A percentile compares a stretch with the other conserved stretches of the same genome.
Conservation (phyloP, 2,329 filamentous ascomycete genomes). For the Aphanoascus verrucosus region DNA sequence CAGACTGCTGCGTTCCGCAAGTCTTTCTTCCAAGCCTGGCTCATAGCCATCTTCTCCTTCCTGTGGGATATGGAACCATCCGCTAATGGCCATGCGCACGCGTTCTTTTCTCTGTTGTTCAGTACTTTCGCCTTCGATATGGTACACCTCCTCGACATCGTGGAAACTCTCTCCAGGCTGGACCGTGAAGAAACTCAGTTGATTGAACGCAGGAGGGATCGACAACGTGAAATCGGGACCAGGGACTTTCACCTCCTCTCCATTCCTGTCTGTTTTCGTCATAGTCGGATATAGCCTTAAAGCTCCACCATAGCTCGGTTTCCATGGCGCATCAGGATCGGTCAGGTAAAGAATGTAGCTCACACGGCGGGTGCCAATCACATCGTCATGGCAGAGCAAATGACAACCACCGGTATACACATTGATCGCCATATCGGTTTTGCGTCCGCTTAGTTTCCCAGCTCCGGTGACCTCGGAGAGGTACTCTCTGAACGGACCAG, state of each 20-base stretch:
- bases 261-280: constrained; percentile 55
- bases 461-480: constrained; percentile 76
- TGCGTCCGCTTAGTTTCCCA: constrained; percentile 76
- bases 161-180: constrained; percentile 98
- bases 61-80: constrained; percentile 98
- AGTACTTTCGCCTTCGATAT: constrained; percentile 46
- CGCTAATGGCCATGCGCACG: constrained; percentile 93
- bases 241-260: constrained; percentile 67
- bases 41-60: constrained; percentile 86
- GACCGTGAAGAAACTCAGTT: constrained; percentile 95
- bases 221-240: constrained; percentile 65
- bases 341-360: constrained; percentile 96
- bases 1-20: constrained; percentile 79
- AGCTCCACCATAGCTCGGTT: constrained; percentile 84
- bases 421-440: constrained; percentile 99
- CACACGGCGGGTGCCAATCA: constrained; percentile 90
- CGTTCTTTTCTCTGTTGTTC: constrained; percentile 50
- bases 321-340: constrained; percentile 83
- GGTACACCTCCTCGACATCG: constrained; percentile 96
- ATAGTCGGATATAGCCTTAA: constrained; percentile 72
- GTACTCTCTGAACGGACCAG: constrained; percentile 76
- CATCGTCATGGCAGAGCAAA: constrained; percentile 92
- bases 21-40: constrained; percentile 74
- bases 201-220: constrained; percentile 93
- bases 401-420: constrained; percentile 95